Conservation (phyloP, 2,329 filamentous ascomycete species). For the Hymenotorrendiella dingleyae region DNA sequence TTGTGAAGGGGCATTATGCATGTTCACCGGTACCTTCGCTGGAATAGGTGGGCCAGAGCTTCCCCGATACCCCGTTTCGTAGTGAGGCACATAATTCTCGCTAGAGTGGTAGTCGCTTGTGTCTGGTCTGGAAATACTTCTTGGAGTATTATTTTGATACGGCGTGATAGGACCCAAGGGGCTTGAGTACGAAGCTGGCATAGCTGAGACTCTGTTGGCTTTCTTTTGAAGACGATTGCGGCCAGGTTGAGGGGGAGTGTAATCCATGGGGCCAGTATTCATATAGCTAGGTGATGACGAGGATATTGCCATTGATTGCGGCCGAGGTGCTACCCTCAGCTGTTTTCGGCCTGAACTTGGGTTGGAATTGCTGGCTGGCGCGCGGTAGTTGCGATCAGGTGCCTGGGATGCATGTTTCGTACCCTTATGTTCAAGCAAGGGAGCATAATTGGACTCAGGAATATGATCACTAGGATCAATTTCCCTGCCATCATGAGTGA, state of each 20-base stretch:
- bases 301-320: conserved; percentile 39
- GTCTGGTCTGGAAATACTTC: conserved; percentile 21
- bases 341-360: conserved; percentile 45
- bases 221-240: conserved; percentile 64
- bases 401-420: conserved; percentile 33
- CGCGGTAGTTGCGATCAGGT: conserved; percentile 34
- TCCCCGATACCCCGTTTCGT: conserved; percentile 29
- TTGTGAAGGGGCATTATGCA: conserved; percentile 37
- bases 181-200: conserved; percentile 23
- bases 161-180: conserved; percentile 26
- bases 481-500: conserved; percentile 68
- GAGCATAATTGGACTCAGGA: conserved; percentile 45
- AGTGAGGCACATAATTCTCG: conserved; percentile 25
- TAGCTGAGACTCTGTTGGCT: conserved; percentile 26
- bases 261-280: conserved; percentile 31
- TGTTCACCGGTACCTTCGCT: conserved; percentile 59
- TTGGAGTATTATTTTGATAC: conserved; percentile 26
- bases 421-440: conserved; percentile 42
- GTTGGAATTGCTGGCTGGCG: conserved; percentile 47
- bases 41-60: conserved; percentile 53
- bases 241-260: conserved; percentile 34
- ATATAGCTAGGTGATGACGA: conserved; percentile 17
- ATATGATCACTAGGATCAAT: conserved; percentile 78
- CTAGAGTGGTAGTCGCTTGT: conserved; percentile 24
- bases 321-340: conserved; percentile 44